Evolutionary conservation across 192 early-diverging fungal species (phyloP), one percentile per base, ranked within the genome.

Genomic region (Tieghemiomyces parasiticus): DNA sequence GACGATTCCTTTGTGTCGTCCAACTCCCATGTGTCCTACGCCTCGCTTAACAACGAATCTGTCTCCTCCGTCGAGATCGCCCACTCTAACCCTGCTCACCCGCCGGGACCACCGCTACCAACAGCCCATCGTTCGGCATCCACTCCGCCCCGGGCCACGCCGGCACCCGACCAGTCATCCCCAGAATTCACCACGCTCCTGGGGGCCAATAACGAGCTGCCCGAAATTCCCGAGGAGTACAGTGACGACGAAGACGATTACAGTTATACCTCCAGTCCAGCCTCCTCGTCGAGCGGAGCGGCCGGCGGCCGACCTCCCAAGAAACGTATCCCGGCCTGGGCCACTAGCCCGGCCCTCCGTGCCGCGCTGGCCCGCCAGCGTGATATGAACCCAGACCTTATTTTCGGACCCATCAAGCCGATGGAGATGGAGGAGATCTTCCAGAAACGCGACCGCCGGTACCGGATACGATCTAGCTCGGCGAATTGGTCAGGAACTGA

Each of bases 401-500:
- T 76, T 34, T 76, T 76, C 60, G 74, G 74, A 13, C 44, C 59
- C 0, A 65, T 76, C 14, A 67, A 63, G 64, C 74, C 74, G 2
- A 55, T 76, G 24, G 48, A 68, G 8, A 59, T 76, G 31, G 66
- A 66, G 35, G 74, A 76, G 49, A 70, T 76, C 26, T 76, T 76
- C 30, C 64, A 69, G 35, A 60, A 66, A 10, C 16, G 10, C 22
- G 64, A 66, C 26, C 63, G 68, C 13, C 61, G 74, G 2, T 64
- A 66, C 50, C 69, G 70, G 6, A 24, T 56, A 9, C 64, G 73
- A 25, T 69, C 71, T 32, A 72, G 71, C 51, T 72, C 74, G 35
- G 72, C 72, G 65, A 76, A 72, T 59, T 76, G 74, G 74, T 59
- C 64, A 26, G 68, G 66, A n/a, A 42, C 60, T 0, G 74, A 76